Base-by-base conservation (phyloP, 208 protist species). In the Trypanosoma scelopori region DNA sequence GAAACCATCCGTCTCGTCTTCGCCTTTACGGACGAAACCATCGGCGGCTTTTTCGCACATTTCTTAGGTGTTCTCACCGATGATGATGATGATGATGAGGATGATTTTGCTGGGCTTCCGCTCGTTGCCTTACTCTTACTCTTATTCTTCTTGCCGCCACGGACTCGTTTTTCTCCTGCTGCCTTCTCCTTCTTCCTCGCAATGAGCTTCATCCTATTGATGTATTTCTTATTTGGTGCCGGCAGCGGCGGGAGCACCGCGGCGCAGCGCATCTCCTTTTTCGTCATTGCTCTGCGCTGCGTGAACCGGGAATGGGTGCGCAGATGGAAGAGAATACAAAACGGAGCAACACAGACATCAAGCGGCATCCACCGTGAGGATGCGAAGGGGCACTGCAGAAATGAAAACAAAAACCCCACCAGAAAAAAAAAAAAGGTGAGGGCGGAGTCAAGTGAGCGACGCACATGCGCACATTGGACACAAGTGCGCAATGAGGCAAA, bases 141-240 rank as follows among this genome's bases (percentile, higher is more conserved):
- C 9, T 50, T 58, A 27, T 64, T 57, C 18, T 69, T 53, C n/a
- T 22, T 28, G 23, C 3, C 42, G 6, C 16, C 22, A 13, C 48
- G n/a, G 12, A 55, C 41, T 23, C 49, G 27, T 52, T 53, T 56
- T 18, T 42, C 55, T 37, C 32, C 55, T 51, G 41, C 50, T 9
- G 49, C 56, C 12, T 35, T 37, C 46, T 71, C 65, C 35, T 53
- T 59, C 28, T 59, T 59, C 65, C 64, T 82, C 27, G 71, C 67
- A 13, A 75, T 67, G n/a, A 79, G 80, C 74, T 78, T 74, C 59
- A 86, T 59, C 46, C 60, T 76, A 43, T 84, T 81, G 37, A 83
- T 75, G 49, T 79, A 89, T 32, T 80, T 78, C 65, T 87, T 86
- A 56, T 94, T 94, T 27, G 32, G 32, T 37, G 55, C 45, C 43